These are phyloP conservation scores for Cladophialophora psammophila DNA, from an alignment of 2,329 filamentous ascomycete species.

Conservation along the genomic window DNA sequence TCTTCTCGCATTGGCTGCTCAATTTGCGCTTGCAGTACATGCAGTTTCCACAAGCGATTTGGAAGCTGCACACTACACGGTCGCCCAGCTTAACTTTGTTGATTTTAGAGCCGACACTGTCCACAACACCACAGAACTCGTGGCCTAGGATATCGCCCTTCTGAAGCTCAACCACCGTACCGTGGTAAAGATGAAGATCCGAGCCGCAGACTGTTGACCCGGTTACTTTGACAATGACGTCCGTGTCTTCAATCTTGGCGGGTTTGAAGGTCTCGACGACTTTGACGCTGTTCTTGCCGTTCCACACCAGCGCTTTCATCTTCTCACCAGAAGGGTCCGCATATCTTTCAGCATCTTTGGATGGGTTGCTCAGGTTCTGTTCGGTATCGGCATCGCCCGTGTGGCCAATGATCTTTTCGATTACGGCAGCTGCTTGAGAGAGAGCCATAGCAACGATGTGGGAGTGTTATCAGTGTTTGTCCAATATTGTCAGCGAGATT, in stretches of 20 bases:
- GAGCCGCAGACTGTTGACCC: slow-evolving; percentile 69
- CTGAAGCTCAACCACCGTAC: slow-evolving; percentile 64
- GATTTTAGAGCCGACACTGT: slow-evolving; percentile 63
- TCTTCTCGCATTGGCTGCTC: slow-evolving; percentile 57
- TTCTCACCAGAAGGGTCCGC: slow-evolving; percentile 62
- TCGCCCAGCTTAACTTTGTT: slow-evolving; percentile 65
- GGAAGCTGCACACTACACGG: slow-evolving; percentile 84
- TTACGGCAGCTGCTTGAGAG: slow-evolving; percentile 71
- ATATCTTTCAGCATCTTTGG: slow-evolving; percentile 58
- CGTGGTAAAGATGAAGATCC: slow-evolving; percentile 62
- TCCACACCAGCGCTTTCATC: slow-evolving; percentile 85
- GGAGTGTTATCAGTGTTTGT: background rate
- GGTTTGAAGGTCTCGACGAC: slow-evolving; percentile 76
- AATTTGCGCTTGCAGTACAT: slow-evolving; percentile 80
- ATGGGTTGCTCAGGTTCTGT: slow-evolving; percentile 75
- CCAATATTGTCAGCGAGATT: background rate
- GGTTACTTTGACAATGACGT: slow-evolving; percentile 82
- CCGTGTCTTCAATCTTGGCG: slow-evolving; percentile 72
- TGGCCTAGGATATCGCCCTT: slow-evolving; percentile 73
- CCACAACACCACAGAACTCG: slow-evolving; percentile 61
- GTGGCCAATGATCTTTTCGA: slow-evolving; percentile 74
- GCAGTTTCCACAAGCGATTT: slow-evolving; percentile 74
- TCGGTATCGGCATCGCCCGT: slow-evolving; percentile 67
- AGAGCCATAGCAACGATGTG: slow-evolving; percentile 58
- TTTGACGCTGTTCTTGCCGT: slow-evolving; percentile 79